phyloP scores from a whole-genome alignment of 176 grass and related monocot species.

The Themeda triandra region DNA sequence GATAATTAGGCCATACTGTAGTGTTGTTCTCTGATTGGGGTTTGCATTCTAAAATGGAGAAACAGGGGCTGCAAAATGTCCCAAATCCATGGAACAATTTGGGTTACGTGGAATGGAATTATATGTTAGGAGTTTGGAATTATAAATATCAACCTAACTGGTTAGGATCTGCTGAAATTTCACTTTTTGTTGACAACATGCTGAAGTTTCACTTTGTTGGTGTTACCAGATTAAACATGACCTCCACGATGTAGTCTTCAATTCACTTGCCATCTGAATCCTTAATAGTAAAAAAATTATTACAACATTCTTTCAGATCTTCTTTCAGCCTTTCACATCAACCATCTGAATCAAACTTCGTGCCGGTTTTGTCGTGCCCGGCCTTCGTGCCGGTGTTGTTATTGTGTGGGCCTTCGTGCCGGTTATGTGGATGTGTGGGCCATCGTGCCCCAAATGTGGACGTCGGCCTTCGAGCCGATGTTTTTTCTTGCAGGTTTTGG shows the following conservation, averaged over 20 bases:
- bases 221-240: not conserved
- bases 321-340: too few species aligned
- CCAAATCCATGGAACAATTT: not conserved
- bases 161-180: not conserved
- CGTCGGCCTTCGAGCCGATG: too few species aligned
- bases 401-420: too few species aligned
- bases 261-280: not conserved
- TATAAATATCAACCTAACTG: not conserved
- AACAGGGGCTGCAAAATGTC: not conserved
- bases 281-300: not conserved
- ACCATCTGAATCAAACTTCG: too few species aligned
- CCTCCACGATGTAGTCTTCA: not conserved
- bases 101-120: not conserved
- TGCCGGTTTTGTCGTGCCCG: too few species aligned
- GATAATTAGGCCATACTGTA: not conserved
- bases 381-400: too few species aligned
- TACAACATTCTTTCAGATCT: not conserved
- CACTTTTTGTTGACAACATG: too few species aligned
- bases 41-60: not conserved
- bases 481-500: too few species aligned
- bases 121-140: not conserved
- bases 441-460: too few species aligned
- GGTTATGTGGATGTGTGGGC: too few species aligned
- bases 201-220: not conserved
- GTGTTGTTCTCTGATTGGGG: not conserved